phyloP scores from a whole-genome alignment of 768 basidiomycete species.

The Lyophyllum shimeji region DNA sequence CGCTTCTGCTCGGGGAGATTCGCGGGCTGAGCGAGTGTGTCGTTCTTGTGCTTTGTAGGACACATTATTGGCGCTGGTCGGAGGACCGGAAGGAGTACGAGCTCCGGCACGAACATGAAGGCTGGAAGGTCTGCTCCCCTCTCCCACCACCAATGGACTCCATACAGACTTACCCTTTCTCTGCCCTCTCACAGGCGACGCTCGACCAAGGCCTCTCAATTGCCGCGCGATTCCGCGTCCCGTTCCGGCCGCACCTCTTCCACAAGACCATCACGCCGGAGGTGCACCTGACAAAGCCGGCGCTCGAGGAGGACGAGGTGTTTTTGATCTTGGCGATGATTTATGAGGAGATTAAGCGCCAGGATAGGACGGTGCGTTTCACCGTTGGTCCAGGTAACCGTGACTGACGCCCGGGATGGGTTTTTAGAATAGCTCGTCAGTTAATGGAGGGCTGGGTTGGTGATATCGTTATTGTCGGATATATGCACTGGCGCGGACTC shows the following conservation, averaged over 20 bases:
- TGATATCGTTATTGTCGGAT: slow-evolving; percentile 1
- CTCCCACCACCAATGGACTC: no score
- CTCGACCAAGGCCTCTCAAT: slow-evolving; percentile 26
- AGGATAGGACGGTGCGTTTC: slow-evolving; percentile 31
- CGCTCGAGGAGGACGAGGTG: slow-evolving; percentile 38
- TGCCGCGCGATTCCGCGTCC: slow-evolving; percentile 40
- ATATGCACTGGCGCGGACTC: no score
- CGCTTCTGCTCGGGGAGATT: background rate
- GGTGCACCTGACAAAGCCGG: slow-evolving; percentile 38
- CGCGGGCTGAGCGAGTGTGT: background rate
- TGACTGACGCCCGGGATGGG: no score
- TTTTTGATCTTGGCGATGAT: slow-evolving; percentile 37
- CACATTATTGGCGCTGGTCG: slow-evolving; percentile 45
- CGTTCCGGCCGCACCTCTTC: slow-evolving; percentile 51
- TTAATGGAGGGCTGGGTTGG: slow-evolving; percentile 18
- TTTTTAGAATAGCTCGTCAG: slow-evolving; percentile 17
- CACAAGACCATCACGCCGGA: slow-evolving; percentile 39
- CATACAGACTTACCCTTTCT: no score
- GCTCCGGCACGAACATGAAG: slow-evolving; percentile 39
- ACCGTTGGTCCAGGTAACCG: no score
- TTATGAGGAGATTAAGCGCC: slow-evolving; percentile 34
- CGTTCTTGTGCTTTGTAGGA: slow-evolving; percentile 22
- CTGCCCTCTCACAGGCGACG: no score
- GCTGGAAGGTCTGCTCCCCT: slow-evolving; percentile 40
- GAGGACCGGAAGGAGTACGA: slow-evolving; percentile 44